phyloP scores from a whole-genome alignment of 306 rosid genomes.

The Malus sieversii region DNA sequence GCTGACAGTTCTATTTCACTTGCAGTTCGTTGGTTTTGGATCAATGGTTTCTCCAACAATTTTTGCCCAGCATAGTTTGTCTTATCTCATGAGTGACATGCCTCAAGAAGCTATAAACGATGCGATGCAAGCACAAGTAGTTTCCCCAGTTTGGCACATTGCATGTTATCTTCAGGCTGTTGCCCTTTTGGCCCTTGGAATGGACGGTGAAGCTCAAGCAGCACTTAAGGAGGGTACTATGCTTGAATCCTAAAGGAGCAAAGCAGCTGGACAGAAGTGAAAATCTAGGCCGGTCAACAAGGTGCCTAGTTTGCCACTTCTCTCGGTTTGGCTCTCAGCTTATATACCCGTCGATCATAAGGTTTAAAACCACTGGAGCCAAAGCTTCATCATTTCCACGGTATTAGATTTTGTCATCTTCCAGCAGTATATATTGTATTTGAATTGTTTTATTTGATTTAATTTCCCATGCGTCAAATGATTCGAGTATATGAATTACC shows the following conservation, averaged over 20 bases:
- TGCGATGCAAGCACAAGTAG: conserved; percentile 65
- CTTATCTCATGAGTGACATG: conserved; percentile 57
- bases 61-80: conserved; percentile 53
- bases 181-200: conserved; percentile 44
- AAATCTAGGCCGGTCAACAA: background rate
- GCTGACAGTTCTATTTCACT: conserved; percentile 4
- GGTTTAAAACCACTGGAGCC: background rate
- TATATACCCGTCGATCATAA: background rate
- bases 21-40: conserved; percentile 56
- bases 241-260: conserved; percentile 47
- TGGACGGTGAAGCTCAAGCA: conserved; percentile 50
- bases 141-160: conserved; percentile 71
- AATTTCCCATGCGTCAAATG: conserved; percentile 2
- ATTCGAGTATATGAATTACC: background rate
- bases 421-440: background rate
- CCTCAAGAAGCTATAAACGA: conserved; percentile 58
- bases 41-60: conserved; percentile 71
- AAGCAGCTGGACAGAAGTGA: conserved; percentile 42
- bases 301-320: background rate
- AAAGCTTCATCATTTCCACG: background rate
- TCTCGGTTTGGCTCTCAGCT: background rate
- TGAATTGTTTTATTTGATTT: conserved; percentile 5
- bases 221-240: conserved; percentile 54
- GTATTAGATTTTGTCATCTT: too few species aligned
- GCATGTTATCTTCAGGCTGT: conserved; percentile 82